Evolutionary conservation across 768 basidiomycete genomes (phyloP).

Genomic region (Leucosporidium yakuticum): DNA sequence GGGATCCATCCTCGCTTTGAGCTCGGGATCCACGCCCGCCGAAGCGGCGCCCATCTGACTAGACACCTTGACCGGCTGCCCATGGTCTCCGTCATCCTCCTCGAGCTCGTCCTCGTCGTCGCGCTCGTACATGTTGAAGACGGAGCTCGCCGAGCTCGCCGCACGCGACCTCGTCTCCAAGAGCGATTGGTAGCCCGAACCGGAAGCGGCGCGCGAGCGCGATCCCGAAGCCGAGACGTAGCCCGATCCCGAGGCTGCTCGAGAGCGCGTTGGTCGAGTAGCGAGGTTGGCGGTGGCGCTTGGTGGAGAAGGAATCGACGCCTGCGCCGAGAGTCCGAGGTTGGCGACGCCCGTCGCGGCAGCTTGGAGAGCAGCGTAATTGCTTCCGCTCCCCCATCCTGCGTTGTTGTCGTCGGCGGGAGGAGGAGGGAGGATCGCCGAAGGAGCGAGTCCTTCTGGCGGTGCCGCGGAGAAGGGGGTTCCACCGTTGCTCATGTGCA

Average conservation of each 20-base stretch:
- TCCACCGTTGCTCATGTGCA: constrained; percentile 3
- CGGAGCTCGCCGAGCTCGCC: constrained; percentile 29
- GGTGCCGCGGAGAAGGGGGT: too few species aligned
- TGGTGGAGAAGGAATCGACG: constrained; percentile 9
- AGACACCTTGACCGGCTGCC: constrained; percentile 2
- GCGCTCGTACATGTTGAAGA: constrained; percentile 24
- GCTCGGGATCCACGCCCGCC: constrained; percentile 52
- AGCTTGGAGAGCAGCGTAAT: not conserved
- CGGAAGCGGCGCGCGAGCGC: constrained; percentile 28
- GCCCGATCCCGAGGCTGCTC: constrained; percentile 29
- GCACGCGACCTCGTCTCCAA: constrained; percentile 29
- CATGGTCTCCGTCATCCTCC: constrained; percentile 23
- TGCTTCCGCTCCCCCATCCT: not conserved
- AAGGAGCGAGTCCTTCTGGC: too few species aligned
- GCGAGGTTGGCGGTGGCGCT: not conserved
- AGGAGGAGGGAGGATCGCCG: too few species aligned
- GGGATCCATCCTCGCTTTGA: constrained; percentile 72
- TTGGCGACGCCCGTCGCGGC: not conserved
- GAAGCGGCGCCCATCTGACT: constrained; percentile 28
- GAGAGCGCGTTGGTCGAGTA: constrained; percentile 23
- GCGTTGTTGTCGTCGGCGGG: too few species aligned
- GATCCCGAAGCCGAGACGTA: constrained; percentile 29
- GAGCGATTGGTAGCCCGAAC: constrained; percentile 30
- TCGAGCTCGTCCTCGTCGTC: constrained; percentile 33
- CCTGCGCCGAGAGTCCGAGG: not conserved